Evolutionary conservation across 805 yeast species (phyloP), one percentile per base, ranked within the genome.

Genomic region (Saccharomyces jurei): DNA sequence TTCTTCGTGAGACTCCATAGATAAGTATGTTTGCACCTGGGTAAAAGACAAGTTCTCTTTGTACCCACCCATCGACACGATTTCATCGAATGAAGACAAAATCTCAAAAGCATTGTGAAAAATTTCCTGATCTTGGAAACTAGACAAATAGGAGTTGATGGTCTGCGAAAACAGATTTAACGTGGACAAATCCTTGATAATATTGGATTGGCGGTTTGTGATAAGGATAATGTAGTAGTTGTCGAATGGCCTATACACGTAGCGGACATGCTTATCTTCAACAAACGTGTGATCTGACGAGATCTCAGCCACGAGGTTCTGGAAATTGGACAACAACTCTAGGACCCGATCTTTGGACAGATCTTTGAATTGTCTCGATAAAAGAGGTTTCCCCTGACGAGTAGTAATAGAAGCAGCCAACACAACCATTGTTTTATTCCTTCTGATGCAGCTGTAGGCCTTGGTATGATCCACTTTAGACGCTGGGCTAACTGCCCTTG

Each of bases 1-100:
- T 74, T 94, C 99, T 74, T 94, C 99, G 70, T 94, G 97, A 46
- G 96, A 87, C 73, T 94, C 98, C 98, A 94, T 92, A 68, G 89
- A 92, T 75, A 94, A 77, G 73, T 88, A 92, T 11, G 95, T 88
- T 70, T 81, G 83, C 59, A 94, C 87, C 74, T 94, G 98, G 56
- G 83, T 71, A 60, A 86, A 70, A 0, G 94, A 82, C 60, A 92
- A 75, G 71, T 89, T 87, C 71, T 94, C 99, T 60, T 88, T 83
- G 75, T 86, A 89, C 13, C 97, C 97, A 17, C 99, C 99, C 73
- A 89, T 77, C 52, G 83, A 83, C 62, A 94, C 83, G 54, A 94
- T 87, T 73, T 94, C 99, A 71, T 94, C 99, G 66, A 94, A 92
- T 2, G 97, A 95, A 66, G 87, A 81, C 62, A 92, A 75, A 57